Evolutionary conservation across 129 eudicot genomes (phyloP), one percentile per base, ranked within the genome.

Genomic region (Apium graveolens): DNA sequence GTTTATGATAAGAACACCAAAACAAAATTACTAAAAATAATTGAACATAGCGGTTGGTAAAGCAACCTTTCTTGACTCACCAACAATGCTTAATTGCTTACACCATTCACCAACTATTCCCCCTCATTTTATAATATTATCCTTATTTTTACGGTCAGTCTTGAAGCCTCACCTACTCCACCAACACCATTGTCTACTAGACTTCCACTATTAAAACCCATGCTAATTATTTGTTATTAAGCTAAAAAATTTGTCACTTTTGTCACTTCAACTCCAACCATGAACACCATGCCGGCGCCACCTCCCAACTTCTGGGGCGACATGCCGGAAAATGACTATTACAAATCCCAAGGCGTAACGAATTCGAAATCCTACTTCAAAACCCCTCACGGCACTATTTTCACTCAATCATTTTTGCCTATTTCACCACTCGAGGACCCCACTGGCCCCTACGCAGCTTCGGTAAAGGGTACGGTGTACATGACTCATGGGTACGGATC

Each of bases 401-500:
- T 93, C 83, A 93, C 96, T 11, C 98, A 89, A 42, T 87, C 93
- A 7, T 93, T 90, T 84, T 76, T 89, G 0, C 98, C 98, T 7
- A 12, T 83, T 0, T 14, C 70, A 21, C 63, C 7, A 0, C 84
- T 0, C 3, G 37, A 73, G 17, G 27, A 57, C 5, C n/a, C 31
- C 13, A n/a, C 65, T 57, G 5, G 27, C 0, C 63, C 63, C 63
- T 21, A 2, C 4, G 12, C 24, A 53, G 4, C 63, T 31, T 88
- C 89, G 7, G 37, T 90, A 14, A 93, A 93, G 53, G 96, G 74
- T 57, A 38, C 83, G 16, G 92, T 93, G 0, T 93, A 62, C 77
- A 90, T 90, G 96, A 85, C 90, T 38, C 98, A 93, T 81, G 98
- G 98, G 0, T 93, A 93, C 81, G 92, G 91, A 16, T 89, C 90